Evolutionary conservation across 2,329 filamentous ascomycete species (phyloP).

Genomic region (Drechmeria coniospora): DNA sequence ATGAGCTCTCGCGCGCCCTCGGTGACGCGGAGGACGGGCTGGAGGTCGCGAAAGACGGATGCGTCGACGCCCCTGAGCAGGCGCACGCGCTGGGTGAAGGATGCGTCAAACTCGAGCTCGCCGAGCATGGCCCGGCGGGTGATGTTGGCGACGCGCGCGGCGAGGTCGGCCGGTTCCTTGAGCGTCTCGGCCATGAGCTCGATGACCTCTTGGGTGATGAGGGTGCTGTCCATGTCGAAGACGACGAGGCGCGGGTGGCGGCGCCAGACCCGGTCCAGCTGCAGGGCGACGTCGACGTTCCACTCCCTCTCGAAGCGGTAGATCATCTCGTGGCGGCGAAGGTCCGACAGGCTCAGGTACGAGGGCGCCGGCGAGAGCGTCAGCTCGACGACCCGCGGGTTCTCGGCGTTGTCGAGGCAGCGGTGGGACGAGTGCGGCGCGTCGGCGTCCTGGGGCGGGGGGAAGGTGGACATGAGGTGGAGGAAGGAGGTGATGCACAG

Average conservation of each 20-base stretch:
- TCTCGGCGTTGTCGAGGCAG: constrained; percentile 44
- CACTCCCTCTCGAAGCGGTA: constrained; percentile 77
- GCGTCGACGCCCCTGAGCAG: constrained; percentile 69
- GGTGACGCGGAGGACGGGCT: constrained; percentile 63
- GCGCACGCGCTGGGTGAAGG: constrained; percentile 64
- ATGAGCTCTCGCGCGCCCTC: constrained; percentile 65
- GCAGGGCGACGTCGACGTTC: constrained; percentile 74
- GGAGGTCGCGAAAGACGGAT: constrained; percentile 64
- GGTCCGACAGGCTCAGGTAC: constrained; percentile 50
- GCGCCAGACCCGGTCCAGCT: constrained; percentile 57
- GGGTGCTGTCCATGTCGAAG: constrained; percentile 97
- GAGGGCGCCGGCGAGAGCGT: constrained; percentile 45
- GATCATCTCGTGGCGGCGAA: constrained; percentile 67
- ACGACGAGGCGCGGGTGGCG: constrained; percentile 75
- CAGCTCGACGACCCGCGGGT: constrained; percentile 51
- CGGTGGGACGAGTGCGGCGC: constrained; percentile 46
- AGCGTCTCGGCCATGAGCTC: constrained; percentile 82
- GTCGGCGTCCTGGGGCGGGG: constrained; percentile 32
- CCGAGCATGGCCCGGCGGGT: constrained; percentile 92
- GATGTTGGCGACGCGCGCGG: constrained; percentile 70
- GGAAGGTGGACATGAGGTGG: constrained; percentile 49
- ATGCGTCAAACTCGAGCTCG: constrained; percentile 80
- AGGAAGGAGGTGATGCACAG: constrained; percentile 51
- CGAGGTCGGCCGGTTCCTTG: constrained; percentile 51
- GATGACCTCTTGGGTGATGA: constrained; percentile 96